Evolutionary conservation across 1,139 yeast genomes (phyloP).

Genomic region (Sugiyamaella castrensis): DNA sequence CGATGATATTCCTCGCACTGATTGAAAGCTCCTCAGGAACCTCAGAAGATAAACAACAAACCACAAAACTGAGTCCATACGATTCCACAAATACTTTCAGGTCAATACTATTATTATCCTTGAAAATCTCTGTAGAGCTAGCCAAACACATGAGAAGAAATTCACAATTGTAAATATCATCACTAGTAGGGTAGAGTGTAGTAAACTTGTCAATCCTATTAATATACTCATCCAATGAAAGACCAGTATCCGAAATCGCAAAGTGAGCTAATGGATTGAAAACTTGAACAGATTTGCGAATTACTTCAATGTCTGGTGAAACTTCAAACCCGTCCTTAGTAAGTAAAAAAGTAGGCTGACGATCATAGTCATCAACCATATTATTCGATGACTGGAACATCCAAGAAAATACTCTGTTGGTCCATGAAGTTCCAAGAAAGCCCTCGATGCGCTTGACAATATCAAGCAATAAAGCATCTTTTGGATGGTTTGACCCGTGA

Average conservation of each 20-base stretch:
- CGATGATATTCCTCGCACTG: conserved; percentile 6
- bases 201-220: conserved; percentile 8
- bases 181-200: conserved; percentile 4
- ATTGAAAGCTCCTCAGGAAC: neutral
- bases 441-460: conserved; percentile 58
- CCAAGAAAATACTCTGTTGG: conserved; percentile 60
- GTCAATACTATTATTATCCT: conserved; percentile 42
- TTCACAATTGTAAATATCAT: conserved; percentile 29
- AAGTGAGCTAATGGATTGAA: conserved; percentile 32
- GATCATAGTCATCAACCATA: conserved; percentile 26
- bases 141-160: conserved; percentile 33
- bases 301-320: conserved; percentile 51
- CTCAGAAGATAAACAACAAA: conserved; percentile 44
- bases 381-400: conserved; percentile 46
- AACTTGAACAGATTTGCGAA: conserved; percentile 48
- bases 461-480: conserved; percentile 60
- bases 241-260: conserved; percentile 2
- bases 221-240: conserved; percentile 3
- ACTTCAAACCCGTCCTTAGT: conserved; percentile 53
- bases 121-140: conserved; percentile 31
- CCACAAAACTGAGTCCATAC: conserved; percentile 54
- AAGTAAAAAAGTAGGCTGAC: conserved; percentile 11
- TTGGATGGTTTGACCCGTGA: conserved; percentile 57
- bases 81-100: conserved; percentile 59
- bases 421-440: conserved; percentile 53